Evolutionary conservation across 805 yeast genomes (phyloP).

Genomic region (Saccharomycopsis selenospora): DNA sequence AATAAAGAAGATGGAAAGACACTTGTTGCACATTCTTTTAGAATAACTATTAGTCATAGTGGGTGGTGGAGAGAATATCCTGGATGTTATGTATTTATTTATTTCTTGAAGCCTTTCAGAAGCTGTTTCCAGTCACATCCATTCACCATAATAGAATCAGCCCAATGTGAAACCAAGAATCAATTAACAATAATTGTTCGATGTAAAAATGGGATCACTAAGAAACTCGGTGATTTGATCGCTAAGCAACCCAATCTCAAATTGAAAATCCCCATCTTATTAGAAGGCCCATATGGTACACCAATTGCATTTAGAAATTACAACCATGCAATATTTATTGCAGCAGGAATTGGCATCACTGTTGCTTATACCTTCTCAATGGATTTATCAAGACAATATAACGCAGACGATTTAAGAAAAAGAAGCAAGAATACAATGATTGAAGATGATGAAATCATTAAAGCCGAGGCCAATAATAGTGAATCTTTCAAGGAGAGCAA

Average conservation of each 20-base stretch:
- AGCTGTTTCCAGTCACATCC: constrained; percentile 48
- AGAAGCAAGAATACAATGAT: not conserved
- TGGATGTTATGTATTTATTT: constrained; percentile 39
- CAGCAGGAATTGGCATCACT: constrained; percentile 75
- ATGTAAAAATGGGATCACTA: constrained; percentile 44
- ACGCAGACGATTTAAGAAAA: constrained; percentile 9
- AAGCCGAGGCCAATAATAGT: not conserved
- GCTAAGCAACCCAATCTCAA: constrained; percentile 24
- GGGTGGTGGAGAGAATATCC: constrained; percentile 36
- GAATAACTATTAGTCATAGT: constrained; percentile 41
- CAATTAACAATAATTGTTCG: constrained; percentile 35
- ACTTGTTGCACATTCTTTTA: constrained; percentile 31
- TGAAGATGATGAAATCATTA: not conserved
- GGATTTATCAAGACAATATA: constrained; percentile 26
- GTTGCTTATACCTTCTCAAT: constrained; percentile 45
- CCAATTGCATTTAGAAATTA: constrained; percentile 41
- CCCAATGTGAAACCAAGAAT: constrained; percentile 27
- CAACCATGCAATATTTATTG: constrained; percentile 49
- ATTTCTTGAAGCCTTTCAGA: constrained; percentile 40
- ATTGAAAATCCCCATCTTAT: constrained; percentile 29
- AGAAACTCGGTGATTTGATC: constrained; percentile 28
- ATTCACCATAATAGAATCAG: constrained; percentile 41
- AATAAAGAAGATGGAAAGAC: not conserved
- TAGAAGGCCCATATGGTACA: constrained; percentile 72
- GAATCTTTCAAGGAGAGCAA: not conserved